Conservation (phyloP, 768 basidiomycete species). For the Gloeophyllum trabeum region DNA sequence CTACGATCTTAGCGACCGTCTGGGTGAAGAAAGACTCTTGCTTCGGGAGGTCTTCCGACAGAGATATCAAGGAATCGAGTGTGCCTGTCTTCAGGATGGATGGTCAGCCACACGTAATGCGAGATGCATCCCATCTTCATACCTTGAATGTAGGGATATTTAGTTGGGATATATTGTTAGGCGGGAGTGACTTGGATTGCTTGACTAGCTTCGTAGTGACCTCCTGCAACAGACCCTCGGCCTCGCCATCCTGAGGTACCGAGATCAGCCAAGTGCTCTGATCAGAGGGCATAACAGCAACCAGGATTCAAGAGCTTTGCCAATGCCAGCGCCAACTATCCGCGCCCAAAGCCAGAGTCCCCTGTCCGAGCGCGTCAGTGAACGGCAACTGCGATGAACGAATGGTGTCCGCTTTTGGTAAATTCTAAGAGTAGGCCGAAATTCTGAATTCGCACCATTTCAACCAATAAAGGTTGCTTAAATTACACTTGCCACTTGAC, state of each 20-base stretch:
- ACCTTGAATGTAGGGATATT: slow-evolving; percentile 89
- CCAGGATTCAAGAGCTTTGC: slow-evolving; percentile 1
- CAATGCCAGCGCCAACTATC: too few species aligned
- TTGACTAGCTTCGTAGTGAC: slow-evolving; percentile 49
- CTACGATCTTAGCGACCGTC: slow-evolving; percentile 86
- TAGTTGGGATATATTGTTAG: slow-evolving; percentile 47
- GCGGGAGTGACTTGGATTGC: slow-evolving; percentile 36
- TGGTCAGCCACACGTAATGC: too few species aligned
- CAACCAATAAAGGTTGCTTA: too few species aligned
- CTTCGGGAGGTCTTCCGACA: slow-evolving; percentile 92
- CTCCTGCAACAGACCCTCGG: slow-evolving; percentile 63
- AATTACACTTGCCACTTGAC: too few species aligned
- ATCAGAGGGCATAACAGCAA: slow-evolving; percentile 78
- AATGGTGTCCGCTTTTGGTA: too few species aligned
- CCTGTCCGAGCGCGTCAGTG: too few species aligned
- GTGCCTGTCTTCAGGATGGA: slow-evolving; percentile 67
- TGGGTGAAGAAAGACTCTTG: slow-evolving; percentile 80
- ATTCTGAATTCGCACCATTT: too few species aligned
- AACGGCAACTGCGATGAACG: too few species aligned
- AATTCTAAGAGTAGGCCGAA: too few species aligned
- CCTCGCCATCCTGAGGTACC: slow-evolving; percentile 78
- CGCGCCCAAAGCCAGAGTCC: too few species aligned
- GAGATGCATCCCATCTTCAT: too few species aligned
- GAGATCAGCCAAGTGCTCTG: slow-evolving; percentile 91
- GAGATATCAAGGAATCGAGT: slow-evolving; percentile 73